These are phyloP conservation scores for Phaffia tasmanica DNA, from an alignment of 768 basidiomycete genomes.

Conservation along the genomic window DNA sequence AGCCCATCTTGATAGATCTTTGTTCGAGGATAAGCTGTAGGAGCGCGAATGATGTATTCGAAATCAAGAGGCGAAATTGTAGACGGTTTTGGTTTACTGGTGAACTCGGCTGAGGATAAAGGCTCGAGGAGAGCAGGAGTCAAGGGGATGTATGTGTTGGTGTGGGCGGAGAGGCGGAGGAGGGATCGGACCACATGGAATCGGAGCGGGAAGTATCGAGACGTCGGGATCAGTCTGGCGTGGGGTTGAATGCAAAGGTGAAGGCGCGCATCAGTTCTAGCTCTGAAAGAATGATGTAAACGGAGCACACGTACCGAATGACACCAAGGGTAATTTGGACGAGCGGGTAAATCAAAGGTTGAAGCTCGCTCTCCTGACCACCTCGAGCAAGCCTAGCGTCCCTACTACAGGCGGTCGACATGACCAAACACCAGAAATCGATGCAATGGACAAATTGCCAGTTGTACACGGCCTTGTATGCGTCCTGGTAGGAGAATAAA, in stretches of 20 bases:
- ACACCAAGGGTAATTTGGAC: slow-evolving; percentile 90
- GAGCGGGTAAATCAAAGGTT: slow-evolving; percentile 84
- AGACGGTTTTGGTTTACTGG: slow-evolving; percentile 65
- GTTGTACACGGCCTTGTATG: slow-evolving; percentile 90
- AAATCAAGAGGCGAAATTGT: slow-evolving; percentile 82
- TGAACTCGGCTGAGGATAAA: slow-evolving; percentile 58
- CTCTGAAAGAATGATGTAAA: background rate
- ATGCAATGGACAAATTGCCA: slow-evolving; percentile 96
- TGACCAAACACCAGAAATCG: slow-evolving; percentile 89
- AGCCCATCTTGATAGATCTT: slow-evolving; percentile 72
- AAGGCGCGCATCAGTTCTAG: background rate
- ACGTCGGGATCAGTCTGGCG: slow-evolving; percentile 70
- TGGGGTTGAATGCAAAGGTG: background rate
- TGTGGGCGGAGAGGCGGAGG: slow-evolving; percentile 70
- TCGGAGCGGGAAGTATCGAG: slow-evolving; percentile 89
- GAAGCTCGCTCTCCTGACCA: slow-evolving; percentile 59
- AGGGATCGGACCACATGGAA: slow-evolving; percentile 83
- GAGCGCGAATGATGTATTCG: slow-evolving; percentile 72
- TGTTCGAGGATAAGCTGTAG: slow-evolving; percentile 78
- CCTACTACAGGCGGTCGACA: slow-evolving; percentile 65
- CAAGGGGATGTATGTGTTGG: slow-evolving; percentile 74
- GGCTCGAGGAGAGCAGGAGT: slow-evolving; percentile 78
- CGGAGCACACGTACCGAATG: slow-evolving; percentile 54
- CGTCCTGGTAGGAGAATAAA: slow-evolving; percentile 48
- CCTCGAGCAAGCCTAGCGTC: slow-evolving; percentile 47